Base-by-base conservation (phyloP, 805 yeast genomes). In the Torulaspora delbrueckii region DNA sequence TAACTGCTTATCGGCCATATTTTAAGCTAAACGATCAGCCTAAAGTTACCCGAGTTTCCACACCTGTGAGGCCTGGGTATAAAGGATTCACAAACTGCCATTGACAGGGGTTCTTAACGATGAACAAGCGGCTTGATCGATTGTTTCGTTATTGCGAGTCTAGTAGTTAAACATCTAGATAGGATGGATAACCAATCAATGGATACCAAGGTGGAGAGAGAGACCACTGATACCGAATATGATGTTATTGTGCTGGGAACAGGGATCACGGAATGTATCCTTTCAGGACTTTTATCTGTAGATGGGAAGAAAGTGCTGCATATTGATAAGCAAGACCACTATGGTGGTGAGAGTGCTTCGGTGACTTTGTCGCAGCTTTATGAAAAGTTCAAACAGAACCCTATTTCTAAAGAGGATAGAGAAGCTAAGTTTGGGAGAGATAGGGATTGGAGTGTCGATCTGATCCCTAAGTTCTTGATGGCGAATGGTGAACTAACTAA, bases 281-380 rank as follows among this genome's bases (percentile, higher is more conserved):
- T 93, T 37, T 88, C 96, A 1, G 99, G 99, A 3, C 70, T 93
- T 43, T 75, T 93, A 37, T 88, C 97, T 8, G 96, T 91, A n/a
- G 98, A 93, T 62, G 98, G 98, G 52, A 91, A 93, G 74, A 93
- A 93, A 63, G 98, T 93, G 6, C 76, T 93, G 46, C 99, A 93
- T 69, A 89, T 93, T 52, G 99, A 93, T 67, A 83, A 89, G 58
- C 97, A 93, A 68, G 95, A 88, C 65, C 95, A 89, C 65, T 93
- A 93, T 57, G 99, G 99, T 42, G 99, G 77, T 37, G 96, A 87
- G 65, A 79, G 89, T 48, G 95, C 96, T 12, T 86, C 95, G 5
- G 76, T 88, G 59, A 84, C 84, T 58, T 72, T 87, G 54, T 57
- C 66, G 1, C 75, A 84, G 69, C 70, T 85, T 47, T 93, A 86